Conservation (phyloP, 805 yeast genomes). For the Kodamaea leandrae region DNA sequence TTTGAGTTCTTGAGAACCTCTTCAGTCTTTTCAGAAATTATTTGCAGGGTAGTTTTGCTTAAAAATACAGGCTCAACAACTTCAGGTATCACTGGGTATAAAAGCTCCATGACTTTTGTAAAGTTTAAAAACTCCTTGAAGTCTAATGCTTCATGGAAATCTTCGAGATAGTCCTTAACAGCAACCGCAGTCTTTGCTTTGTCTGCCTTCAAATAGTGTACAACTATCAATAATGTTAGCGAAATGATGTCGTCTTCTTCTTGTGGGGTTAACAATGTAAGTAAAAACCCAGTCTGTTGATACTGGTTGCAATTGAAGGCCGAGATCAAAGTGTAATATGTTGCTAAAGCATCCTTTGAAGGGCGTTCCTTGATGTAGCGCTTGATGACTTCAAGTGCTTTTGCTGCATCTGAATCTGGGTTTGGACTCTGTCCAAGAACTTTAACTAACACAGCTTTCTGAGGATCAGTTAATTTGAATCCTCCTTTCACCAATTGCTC, state of each 20-base stretch:
- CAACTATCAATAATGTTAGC: conserved; percentile 20
- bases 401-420: conserved; percentile 4
- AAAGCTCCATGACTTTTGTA: conserved; percentile 18
- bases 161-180: conserved; percentile 24
- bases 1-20: conserved; percentile 5
- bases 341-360: conserved; percentile 13
- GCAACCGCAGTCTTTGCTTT: conserved; percentile 15
- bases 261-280: conserved; percentile 18
- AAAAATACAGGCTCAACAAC: conserved; percentile 21
- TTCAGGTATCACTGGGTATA: conserved; percentile 31
- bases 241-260: conserved; percentile 14
- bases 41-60: conserved; percentile 17
- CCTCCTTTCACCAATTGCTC: conserved; percentile 17
- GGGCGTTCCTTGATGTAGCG: conserved; percentile 2
- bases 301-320: conserved; percentile 18
- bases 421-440: conserved; percentile 3
- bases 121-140: conserved; percentile 19
- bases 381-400: conserved; percentile 10
- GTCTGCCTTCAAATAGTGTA: conserved; percentile 20
- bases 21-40: conserved; percentile 15
- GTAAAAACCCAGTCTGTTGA: conserved; percentile 21
- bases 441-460: conserved; percentile 17
- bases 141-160: conserved; percentile 10
- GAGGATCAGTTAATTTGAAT: conserved; percentile 14
- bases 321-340: conserved; percentile 21